Conservation (phyloP, 257 asterid species). For the Echites panduratus region DNA sequence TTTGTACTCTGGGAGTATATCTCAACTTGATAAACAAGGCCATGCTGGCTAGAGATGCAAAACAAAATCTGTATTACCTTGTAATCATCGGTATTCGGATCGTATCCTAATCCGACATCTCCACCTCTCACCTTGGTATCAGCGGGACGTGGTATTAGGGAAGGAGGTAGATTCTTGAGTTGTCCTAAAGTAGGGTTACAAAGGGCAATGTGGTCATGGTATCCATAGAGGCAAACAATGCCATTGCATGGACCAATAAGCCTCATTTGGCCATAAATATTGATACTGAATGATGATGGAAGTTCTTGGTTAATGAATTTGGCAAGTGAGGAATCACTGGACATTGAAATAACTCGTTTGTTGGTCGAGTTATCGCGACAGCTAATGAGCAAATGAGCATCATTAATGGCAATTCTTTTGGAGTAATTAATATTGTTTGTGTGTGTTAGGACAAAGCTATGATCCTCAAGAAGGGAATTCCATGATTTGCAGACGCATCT, state of each 20-base stretch:
- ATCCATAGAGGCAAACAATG: conserved; percentile 44
- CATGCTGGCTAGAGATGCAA: conserved; percentile 21
- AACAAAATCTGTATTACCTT: conserved; percentile 50
- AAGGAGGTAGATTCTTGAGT: conserved; percentile 31
- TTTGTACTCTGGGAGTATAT: conserved; percentile 32
- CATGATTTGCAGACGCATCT: conserved; percentile 46
- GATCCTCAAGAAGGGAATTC: conserved; percentile 25
- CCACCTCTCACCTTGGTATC: conserved; percentile 40
- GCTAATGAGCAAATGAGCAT: conserved; percentile 26
- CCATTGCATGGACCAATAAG: conserved; percentile 55
- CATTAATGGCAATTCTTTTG: background rate
- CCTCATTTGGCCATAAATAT: conserved; percentile 43
- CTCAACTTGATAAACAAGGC: conserved; percentile 37
- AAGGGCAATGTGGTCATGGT: conserved; percentile 43
- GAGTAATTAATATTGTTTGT: background rate
- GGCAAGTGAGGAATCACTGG: conserved; percentile 13
- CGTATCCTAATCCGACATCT: conserved; percentile 47
- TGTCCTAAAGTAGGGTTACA: conserved; percentile 48
- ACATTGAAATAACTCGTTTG: conserved; percentile 33
- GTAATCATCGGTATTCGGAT: conserved; percentile 26
- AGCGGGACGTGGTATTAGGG: conserved; percentile 25
- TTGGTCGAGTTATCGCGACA: conserved; percentile 36
- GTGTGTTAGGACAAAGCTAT: conserved; percentile 30
- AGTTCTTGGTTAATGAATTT: conserved; percentile 29
- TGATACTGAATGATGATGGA: conserved; percentile 28